Conservation (phyloP, 2,329 filamentous ascomycete species). For the Penicillium decumbens region DNA sequence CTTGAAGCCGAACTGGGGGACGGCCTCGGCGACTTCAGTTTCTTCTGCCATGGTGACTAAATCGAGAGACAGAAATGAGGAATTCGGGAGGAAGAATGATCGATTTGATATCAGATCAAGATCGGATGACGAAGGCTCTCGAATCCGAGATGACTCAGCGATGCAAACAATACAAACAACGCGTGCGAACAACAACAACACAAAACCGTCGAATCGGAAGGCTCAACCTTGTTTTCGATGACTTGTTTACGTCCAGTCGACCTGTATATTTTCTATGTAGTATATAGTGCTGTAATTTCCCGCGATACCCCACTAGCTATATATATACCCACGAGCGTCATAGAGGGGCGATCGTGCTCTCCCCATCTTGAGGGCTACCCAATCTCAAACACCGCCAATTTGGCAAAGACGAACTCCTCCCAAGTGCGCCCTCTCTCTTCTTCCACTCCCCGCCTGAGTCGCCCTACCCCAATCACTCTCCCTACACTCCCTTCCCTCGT, state of each 20-base stretch:
- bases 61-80: background rate
- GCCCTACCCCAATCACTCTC: constrained; percentile 27
- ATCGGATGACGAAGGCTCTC: constrained; percentile 9
- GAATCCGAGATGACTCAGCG: constrained; percentile 9
- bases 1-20: constrained; percentile 61
- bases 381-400: constrained; percentile 19
- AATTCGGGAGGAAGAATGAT: background rate
- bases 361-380: background rate
- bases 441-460: constrained; percentile 36
- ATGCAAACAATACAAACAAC: constrained; percentile 12
- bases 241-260: background rate
- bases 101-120: background rate
- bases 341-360: constrained; percentile 1
- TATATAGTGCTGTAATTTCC: background rate
- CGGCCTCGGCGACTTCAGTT: constrained; percentile 16
- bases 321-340: background rate
- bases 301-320: background rate
- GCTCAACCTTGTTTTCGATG: background rate
- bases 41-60: constrained; percentile 30
- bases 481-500: constrained; percentile 17
- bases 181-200: constrained; percentile 11
- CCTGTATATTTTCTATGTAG: background rate
- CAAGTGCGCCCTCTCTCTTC: constrained; percentile 11
- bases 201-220: constrained; percentile 6
- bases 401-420: constrained; percentile 14